Conservation (phyloP, 441 rosid genomes). For the Croton setiger region DNA sequence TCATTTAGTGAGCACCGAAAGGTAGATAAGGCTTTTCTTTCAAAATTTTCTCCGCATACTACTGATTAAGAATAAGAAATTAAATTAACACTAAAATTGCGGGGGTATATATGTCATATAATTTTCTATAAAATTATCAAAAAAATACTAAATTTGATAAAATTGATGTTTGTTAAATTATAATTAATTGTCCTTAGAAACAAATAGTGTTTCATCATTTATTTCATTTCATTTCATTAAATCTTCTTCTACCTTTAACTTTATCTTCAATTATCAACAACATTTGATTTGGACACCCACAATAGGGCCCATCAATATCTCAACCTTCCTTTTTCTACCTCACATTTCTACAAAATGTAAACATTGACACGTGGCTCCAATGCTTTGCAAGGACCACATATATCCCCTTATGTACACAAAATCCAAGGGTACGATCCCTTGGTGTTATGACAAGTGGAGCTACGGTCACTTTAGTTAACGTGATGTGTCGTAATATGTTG, state of each 20-base stretch:
- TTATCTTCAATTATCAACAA: constrained; percentile 10
- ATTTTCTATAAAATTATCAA: not conserved
- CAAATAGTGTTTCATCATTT: too few species aligned
- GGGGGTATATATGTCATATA: not conserved
- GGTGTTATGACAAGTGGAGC: too few species aligned
- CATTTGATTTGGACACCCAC: constrained; percentile 1
- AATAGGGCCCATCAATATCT: not conserved
- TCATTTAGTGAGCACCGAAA: not conserved
- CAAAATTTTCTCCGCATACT: not conserved
- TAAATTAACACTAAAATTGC: not conserved
- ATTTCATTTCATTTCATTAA: not conserved
- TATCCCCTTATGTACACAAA: too few species aligned
- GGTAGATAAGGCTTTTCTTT: not conserved
- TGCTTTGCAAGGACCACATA: too few species aligned
- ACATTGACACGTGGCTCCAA: too few species aligned
- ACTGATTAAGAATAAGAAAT: not conserved
- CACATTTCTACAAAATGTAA: too few species aligned
- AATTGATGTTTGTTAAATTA: too few species aligned
- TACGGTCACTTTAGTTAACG: too few species aligned
- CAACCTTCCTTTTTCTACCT: not conserved
- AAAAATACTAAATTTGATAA: too few species aligned
- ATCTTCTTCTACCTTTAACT: not conserved
- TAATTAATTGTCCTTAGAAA: too few species aligned
- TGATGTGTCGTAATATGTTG: too few species aligned
- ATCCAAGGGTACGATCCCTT: too few species aligned